Evolutionary conservation across 2,329 filamentous ascomycete species (phyloP), one percentile per base, ranked within the genome.

Genomic region (Pestalotiopsis sp.): DNA sequence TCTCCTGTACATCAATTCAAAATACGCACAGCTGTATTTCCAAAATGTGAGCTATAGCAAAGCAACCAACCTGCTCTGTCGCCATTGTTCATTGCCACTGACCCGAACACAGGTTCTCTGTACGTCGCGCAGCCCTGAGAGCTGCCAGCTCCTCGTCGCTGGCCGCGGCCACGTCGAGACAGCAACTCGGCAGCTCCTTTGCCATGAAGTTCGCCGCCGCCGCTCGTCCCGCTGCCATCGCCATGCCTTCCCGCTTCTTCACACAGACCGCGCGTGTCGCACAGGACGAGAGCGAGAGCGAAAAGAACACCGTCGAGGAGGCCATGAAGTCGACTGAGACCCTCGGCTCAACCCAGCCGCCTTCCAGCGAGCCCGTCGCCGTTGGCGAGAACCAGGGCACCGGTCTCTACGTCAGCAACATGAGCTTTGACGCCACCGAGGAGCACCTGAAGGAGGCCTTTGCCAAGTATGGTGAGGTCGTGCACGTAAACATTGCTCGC

Each of bases 391-490:
- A 45, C 12, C 45, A 63, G 45, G 20, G 17, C 68, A n/a, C 40
- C 60, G 86, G 83, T 7, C 73, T 93, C 70, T 93, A 91, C 74
- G 76, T 93, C 71, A 90, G 90, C 69, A 93, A 93, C 79, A 80
- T 93, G 60, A 90, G 89, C 78, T 93, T 89, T 77, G 90, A 93
- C 76, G 86, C 91, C 68, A 89, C 86, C 5, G 84, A 87, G 5
- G 84, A 87, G 38, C 86, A 91, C 72, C 74, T 94, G 61, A 82
- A 84, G 73, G 83, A 85, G 65, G 85, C 89, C 60, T 91, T 93
- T 76, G 78, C 81, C 70, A 83, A 85, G 62, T 80, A 76, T 56
- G 79, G 79, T 56, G 71, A 77, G 1, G 74, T 80, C n/a, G 0
- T 13, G 7, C 0, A 4, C 0, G 13, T 73, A 45, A 73, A 67